A percentile compares a stretch with the other conserved stretches of the same genome.
These are phyloP conservation scores for Amborella trichopoda DNA, from an alignment of 164 flowering plant genomes.

Conservation along the genomic window DNA sequence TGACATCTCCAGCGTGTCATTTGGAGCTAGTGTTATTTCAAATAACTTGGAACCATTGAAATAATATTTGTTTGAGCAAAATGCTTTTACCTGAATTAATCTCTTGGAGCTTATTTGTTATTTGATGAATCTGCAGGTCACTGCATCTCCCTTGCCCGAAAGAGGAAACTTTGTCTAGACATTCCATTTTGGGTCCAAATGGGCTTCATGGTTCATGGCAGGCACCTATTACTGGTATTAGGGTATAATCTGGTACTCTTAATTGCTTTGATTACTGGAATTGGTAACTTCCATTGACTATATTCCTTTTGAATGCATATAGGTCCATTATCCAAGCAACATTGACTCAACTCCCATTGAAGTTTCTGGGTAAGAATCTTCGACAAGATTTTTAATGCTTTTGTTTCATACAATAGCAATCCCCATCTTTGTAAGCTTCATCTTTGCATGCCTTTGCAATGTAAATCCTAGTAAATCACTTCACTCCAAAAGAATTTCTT, in stretches of 20 bases:
- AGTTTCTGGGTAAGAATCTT: slow-evolving; percentile 37
- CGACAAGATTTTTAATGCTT: background rate
- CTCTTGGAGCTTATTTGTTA: too few relatives aligned
- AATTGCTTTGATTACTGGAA: background rate
- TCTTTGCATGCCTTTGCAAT: too few relatives aligned
- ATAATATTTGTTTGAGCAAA: too few relatives aligned
- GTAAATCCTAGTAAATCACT: too few relatives aligned
- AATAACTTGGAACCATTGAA: too few relatives aligned
- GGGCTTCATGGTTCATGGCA: slow-evolving; percentile 82
- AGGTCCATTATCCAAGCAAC: slow-evolving; percentile 84
- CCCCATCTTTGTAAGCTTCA: too few relatives aligned
- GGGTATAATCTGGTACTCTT: slow-evolving; percentile 30
- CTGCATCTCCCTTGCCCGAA: slow-evolving; percentile 65
- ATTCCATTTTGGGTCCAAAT: slow-evolving; percentile 83
- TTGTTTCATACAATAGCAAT: background rate
- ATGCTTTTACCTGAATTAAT: too few relatives aligned
- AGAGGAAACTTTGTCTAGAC: slow-evolving; percentile 87
- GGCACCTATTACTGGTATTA: slow-evolving; percentile 51
- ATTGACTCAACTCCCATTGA: slow-evolving; percentile 31
- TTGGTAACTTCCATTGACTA: background rate
- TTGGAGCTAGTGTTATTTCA: too few relatives aligned
- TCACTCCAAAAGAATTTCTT: too few relatives aligned
- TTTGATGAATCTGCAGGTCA: too few relatives aligned
- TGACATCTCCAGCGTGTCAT: too few relatives aligned
- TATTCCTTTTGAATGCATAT: too few relatives aligned